Evolutionary conservation across 495 filamentous ascomycete species (phyloP).

Genomic region (Penicillium bialowiezense): DNA sequence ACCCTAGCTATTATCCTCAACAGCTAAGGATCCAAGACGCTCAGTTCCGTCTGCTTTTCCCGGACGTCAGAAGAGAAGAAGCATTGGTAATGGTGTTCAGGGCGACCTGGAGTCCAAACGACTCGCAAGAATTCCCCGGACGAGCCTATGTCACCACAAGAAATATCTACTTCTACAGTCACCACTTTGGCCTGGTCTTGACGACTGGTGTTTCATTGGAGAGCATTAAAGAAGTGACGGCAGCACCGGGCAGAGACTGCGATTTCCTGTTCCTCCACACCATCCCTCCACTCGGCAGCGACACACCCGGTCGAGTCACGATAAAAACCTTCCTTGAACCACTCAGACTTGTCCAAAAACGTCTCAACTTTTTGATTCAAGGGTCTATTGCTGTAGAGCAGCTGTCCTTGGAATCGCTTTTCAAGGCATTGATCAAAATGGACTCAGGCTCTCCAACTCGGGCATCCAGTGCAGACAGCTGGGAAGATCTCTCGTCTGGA

Average conservation of each 20-base stretch:
- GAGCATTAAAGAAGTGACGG: constrained; percentile 83
- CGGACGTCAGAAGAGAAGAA: constrained; percentile 68
- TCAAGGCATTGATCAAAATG: constrained; percentile 64
- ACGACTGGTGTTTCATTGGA: constrained; percentile 70
- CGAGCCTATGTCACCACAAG: constrained; percentile 82
- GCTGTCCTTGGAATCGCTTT: constrained; percentile 58
- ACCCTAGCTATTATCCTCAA: constrained; percentile 78
- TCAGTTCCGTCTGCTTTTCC: constrained; percentile 90
- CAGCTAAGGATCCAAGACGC: constrained; percentile 85
- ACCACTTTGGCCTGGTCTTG: constrained; percentile 87
- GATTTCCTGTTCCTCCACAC: constrained; percentile 92
- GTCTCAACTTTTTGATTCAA: constrained; percentile 79
- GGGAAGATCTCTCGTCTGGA: constrained; percentile 77
- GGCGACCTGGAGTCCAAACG: constrained; percentile 71
- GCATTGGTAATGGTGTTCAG: constrained; percentile 77
- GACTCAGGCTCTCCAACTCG: constrained; percentile 60
- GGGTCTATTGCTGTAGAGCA: constrained; percentile 66
- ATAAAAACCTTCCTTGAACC: constrained; percentile 93
- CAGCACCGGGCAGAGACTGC: constrained; percentile 83
- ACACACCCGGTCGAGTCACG: constrained; percentile 67
- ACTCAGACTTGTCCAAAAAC: constrained; percentile 72
- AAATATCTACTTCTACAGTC: constrained; percentile 92
- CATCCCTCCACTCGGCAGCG: constrained; percentile 56
- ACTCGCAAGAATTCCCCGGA: constrained; percentile 79
- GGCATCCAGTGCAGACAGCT: constrained; percentile 80